Conservation (phyloP, 805 yeast genomes). For the Hanseniaspora pseudoguilliermondii region DNA sequence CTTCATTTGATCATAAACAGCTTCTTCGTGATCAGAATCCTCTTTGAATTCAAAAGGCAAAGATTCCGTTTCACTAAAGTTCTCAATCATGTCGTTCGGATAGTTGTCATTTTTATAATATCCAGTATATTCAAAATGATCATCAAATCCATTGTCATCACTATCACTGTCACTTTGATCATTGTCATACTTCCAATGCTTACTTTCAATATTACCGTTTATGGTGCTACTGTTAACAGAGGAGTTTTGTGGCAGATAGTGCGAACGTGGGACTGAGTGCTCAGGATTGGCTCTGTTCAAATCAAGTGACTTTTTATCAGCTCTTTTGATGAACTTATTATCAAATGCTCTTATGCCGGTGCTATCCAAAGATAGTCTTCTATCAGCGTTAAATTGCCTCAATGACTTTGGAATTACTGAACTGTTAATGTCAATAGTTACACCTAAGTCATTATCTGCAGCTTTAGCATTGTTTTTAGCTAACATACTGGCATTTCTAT, state of each 20-base stretch:
- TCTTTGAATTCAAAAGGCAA: constrained; percentile 25
- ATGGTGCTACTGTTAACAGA: constrained; percentile 8
- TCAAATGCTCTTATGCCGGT: neutral
- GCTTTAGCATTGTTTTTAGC: neutral
- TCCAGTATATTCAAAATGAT: neutral
- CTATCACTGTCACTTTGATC: constrained; percentile 2
- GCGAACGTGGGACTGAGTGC: neutral
- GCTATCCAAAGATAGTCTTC: neutral
- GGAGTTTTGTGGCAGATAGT: constrained; percentile 9
- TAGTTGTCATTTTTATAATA: neutral
- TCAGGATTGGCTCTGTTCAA: neutral
- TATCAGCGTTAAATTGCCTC: neutral
- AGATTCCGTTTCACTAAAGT: constrained; percentile 18
- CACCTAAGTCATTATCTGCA: neutral
- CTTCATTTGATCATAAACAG: neutral
- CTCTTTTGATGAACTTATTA: constrained; percentile 5
- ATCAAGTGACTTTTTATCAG: neutral
- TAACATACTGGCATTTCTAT: constrained; percentile 29
- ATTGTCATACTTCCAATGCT: constrained; percentile 6
- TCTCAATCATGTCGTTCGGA: neutral
- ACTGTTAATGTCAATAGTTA: neutral
- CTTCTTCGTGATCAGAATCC: constrained; percentile 17
- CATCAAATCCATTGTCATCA: neutral
- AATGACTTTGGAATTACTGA: neutral
- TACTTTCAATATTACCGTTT: neutral